These are phyloP conservation scores for Cryptococcus maquisensis DNA, from an alignment of 1,284 basidiomycete genomes.

Conservation along the genomic window DNA sequence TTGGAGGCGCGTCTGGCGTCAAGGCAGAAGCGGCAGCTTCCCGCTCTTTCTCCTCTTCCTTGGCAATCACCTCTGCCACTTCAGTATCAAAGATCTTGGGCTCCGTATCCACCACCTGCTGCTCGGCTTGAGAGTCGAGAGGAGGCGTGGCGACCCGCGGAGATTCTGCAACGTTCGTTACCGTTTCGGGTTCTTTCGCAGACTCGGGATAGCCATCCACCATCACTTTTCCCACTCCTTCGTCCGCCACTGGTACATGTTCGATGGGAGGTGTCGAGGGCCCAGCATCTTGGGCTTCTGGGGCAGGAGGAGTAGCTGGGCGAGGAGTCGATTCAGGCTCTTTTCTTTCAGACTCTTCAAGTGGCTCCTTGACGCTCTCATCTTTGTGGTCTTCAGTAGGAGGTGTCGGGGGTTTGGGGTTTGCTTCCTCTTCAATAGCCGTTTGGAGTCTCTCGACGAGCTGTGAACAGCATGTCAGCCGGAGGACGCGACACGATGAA, in stretches of 20 bases:
- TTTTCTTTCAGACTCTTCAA: not conserved
- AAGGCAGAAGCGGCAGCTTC: slow-evolving; percentile 14
- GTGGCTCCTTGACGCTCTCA: not conserved
- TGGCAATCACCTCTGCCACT: slow-evolving; percentile 18
- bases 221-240: slow-evolving; percentile 16
- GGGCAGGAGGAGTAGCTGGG: not conserved
- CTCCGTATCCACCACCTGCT: slow-evolving; percentile 5
- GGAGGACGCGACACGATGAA: not conserved
- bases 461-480: slow-evolving; percentile 11
- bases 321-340: not conserved
- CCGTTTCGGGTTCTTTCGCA: not conserved
- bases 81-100: slow-evolving; percentile 23
- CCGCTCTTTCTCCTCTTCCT: slow-evolving; percentile 28
- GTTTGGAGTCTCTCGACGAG: slow-evolving; percentile 37
- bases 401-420: not conserved
- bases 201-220: slow-evolving; percentile 19
- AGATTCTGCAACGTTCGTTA: not conserved
- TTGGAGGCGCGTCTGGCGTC: slow-evolving; percentile 14
- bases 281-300: not conserved
- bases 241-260: not conserved
- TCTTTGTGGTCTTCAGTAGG: not conserved
- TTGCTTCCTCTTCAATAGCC: not conserved
- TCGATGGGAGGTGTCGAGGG: not conserved
- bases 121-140: not conserved
- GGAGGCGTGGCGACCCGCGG: not conserved